Evolutionary conservation across 352 stramenopile genomes (phyloP).

Genomic region (Phytopythium chamaehyphon): DNA sequence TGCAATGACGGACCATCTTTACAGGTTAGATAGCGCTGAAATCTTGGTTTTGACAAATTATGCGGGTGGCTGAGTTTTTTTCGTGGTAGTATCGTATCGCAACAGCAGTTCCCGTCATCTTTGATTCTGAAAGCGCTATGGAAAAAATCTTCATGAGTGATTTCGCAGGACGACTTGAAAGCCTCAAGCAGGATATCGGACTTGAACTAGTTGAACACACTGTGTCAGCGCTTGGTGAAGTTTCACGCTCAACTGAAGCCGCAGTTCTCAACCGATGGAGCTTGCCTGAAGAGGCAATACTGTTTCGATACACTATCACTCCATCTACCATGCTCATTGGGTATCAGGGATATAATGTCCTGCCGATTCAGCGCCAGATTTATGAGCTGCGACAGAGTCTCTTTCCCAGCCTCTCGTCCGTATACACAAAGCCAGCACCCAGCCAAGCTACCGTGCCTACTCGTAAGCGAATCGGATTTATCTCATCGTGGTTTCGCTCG

Average conservation of each 20-base stretch:
- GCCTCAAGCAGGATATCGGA: background rate
- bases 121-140: constrained; percentile 21
- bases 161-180: background rate
- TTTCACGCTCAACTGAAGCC: no score
- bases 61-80: no score
- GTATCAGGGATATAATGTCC: constrained; percentile 45
- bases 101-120: constrained; percentile 23
- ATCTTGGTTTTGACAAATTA: no score
- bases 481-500: constrained; percentile 60
- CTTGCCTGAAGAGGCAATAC: constrained; percentile 26
- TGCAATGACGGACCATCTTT: constrained; percentile 36
- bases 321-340: constrained; percentile 63
- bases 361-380: constrained; percentile 28
- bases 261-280: background rate
- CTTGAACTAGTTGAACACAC: background rate
- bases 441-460: background rate
- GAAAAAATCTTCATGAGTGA: constrained; percentile 12
- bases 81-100: constrained; percentile 8
- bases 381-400: constrained; percentile 22
- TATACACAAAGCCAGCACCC: constrained; percentile 7
- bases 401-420: constrained; percentile 30
- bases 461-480: constrained; percentile 38
- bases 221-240: constrained; percentile 1
- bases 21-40: no score
- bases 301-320: constrained; percentile 59